A percentile compares a stretch with the other conserved stretches of the same genome.
Evolutionary conservation across 2,329 filamentous ascomycete genomes (phyloP).

Genomic region (Diaporthe ilicicola): DNA sequence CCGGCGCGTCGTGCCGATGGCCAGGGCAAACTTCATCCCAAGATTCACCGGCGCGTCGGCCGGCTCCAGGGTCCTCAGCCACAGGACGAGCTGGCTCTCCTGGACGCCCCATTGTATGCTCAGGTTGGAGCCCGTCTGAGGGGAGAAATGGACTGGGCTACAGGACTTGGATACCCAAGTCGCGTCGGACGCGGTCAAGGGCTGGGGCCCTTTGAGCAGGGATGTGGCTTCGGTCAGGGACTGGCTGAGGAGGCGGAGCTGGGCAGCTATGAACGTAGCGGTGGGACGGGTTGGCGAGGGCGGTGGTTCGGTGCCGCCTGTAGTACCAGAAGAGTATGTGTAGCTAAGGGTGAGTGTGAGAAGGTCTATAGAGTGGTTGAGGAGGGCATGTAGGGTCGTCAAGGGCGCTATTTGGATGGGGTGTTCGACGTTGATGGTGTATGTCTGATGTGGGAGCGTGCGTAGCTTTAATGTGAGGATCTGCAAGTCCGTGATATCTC

Average conservation of each 20-base stretch:
- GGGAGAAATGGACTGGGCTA: slow-evolving; percentile 54
- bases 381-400: slow-evolving; percentile 74
- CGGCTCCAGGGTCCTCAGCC: slow-evolving; percentile 74
- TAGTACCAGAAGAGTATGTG: slow-evolving; percentile 71
- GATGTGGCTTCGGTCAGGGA: slow-evolving; percentile 60
- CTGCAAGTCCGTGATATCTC: slow-evolving; percentile 47
- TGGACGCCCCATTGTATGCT: slow-evolving; percentile 77
- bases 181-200: slow-evolving; percentile 48
- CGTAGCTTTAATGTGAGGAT: slow-evolving; percentile 80
- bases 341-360: slow-evolving; percentile 73
- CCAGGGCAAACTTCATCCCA: slow-evolving; percentile 74
- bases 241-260: slow-evolving; percentile 64
- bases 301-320: slow-evolving; percentile 64
- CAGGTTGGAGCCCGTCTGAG: slow-evolving; percentile 64
- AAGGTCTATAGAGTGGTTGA: slow-evolving; percentile 85
- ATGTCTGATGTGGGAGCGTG: slow-evolving; percentile 65
- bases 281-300: slow-evolving; percentile 52
- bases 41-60: slow-evolving; percentile 68
- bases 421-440: slow-evolving; percentile 57
- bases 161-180: slow-evolving; percentile 56
- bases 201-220: slow-evolving; percentile 63
- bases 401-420: slow-evolving; percentile 74
- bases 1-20: slow-evolving; percentile 70
- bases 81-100: slow-evolving; percentile 75
- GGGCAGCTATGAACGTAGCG: slow-evolving; percentile 58